These are phyloP conservation scores for Annulohypoxylon stygium DNA, from an alignment of 495 filamentous ascomycete genomes.

Conservation along the genomic window DNA sequence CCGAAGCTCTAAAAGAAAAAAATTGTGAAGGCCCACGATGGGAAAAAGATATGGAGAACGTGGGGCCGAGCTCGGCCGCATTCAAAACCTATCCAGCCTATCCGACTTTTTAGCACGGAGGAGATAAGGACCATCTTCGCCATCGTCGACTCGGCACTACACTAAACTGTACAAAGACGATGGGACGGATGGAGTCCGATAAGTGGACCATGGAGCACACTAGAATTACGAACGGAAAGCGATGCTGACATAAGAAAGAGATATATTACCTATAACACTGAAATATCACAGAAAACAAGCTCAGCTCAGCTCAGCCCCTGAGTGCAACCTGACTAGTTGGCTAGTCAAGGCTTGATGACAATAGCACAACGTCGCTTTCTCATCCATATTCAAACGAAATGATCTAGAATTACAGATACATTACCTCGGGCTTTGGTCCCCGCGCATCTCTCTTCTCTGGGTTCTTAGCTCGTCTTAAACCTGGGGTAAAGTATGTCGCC, in stretches of 20 bases:
- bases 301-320: conserved; percentile 34
- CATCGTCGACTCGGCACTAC: conserved; percentile 42
- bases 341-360: conserved; percentile 21
- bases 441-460: conserved; percentile 19
- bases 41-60: conserved; percentile 42
- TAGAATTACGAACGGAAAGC: conserved; percentile 49
- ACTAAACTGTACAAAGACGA: conserved; percentile 30
- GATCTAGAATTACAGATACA: not conserved
- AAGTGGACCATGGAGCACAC: conserved; percentile 44
- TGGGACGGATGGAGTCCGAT: conserved; percentile 45
- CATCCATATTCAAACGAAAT: conserved; percentile 12
- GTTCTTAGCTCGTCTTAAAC: conserved; percentile 32
- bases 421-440: conserved; percentile 21
- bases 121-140: conserved; percentile 45
- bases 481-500: conserved; percentile 41
- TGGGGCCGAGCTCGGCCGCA: conserved; percentile 46
- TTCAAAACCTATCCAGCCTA: conserved; percentile 25
- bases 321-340: conserved; percentile 7
- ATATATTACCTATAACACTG: conserved; percentile 1
- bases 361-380: conserved; percentile 25
- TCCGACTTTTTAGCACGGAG: conserved; percentile 31
- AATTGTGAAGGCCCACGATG: conserved; percentile 41
- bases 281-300: conserved; percentile 10
- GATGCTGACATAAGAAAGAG: conserved; percentile 43
- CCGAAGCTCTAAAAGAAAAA: conserved; percentile 32